Base-by-base conservation (phyloP, 1,284 basidiomycete genomes). In the Boletus hoseneyae region DNA sequence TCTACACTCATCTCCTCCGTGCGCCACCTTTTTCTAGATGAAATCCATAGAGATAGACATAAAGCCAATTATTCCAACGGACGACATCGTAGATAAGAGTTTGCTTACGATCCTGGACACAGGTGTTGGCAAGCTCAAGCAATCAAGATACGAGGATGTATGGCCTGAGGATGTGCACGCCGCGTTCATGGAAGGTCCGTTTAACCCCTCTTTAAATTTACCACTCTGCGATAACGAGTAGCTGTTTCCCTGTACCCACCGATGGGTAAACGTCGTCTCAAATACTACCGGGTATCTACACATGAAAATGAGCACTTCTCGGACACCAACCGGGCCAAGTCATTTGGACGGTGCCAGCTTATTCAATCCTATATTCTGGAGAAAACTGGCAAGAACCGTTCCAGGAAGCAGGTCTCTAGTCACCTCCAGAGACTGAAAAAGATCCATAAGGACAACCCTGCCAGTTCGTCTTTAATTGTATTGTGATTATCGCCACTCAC, bases 291-390 rank as follows among this genome's bases (percentile, higher is more conserved):
- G 4, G 25, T 68, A 19, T 50, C 61, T 38, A 44, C 47, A n/a
- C 43, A 54, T n/a, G 53, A 59, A 37, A 45, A 51, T 23, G 59
- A 52, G 25, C 45, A 41, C 13, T 16, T n/a, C 27, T 40, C 48
- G 27, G 48, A 52, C 6, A 38, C 50, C 21, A 59, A 54, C 34
- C 52, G 48, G 1, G 25, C 55, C 42, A 69, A 55, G 45, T 66
- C 66, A 13, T 70, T 70, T 47, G 64, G 64, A 37, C 63, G 64
- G 4, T 66, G 64, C 47, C 64, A 66, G 48, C 62, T 70, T 19
- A 70, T 66, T 36, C 68, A 70, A n/a, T 68, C 65, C 0, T 70
- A 66, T 38, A 69, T 66, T 29, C 39, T 69, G 15, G 67, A 65
- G 37, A 69, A 70, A 52, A 65, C 64, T 7, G 67, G 64, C 3